These are phyloP conservation scores for Tolypocladium inflatum DNA, from an alignment of 2,329 filamentous ascomycete genomes.

Conservation along the genomic window DNA sequence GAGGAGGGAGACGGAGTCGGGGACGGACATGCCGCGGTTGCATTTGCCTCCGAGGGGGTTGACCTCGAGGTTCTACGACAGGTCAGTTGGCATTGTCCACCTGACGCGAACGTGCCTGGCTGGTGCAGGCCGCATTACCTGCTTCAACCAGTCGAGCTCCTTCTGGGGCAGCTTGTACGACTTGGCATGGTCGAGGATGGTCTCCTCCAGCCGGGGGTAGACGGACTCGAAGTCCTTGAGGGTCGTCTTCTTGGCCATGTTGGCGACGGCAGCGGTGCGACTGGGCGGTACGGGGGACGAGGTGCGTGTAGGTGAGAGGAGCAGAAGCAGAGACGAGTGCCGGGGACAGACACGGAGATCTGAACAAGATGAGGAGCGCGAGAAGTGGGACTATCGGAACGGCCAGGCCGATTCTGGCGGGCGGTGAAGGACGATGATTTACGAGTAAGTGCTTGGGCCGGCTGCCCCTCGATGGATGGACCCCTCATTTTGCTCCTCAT, in stretches of 20 bases:
- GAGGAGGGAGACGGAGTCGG: constrained; percentile 79
- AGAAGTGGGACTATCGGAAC: background rate
- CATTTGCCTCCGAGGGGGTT: constrained; percentile 94
- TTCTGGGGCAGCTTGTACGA: constrained; percentile 75
- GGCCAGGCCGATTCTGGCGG: background rate
- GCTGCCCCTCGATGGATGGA: background rate
- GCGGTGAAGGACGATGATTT: background rate
- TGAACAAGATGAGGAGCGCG: background rate
- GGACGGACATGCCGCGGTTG: constrained; percentile 96
- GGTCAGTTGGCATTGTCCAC: constrained; percentile 30
- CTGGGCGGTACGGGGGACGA: background rate
- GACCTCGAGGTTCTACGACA: constrained; percentile 60
- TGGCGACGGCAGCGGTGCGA: constrained; percentile 9
- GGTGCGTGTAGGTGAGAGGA: background rate
- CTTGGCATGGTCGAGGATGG: constrained; percentile 68
- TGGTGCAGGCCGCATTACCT: constrained; percentile 35
- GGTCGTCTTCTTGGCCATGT: constrained; percentile 62
- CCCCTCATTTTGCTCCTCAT: background rate
- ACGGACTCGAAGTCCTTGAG: constrained; percentile 82
- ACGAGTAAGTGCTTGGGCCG: background rate
- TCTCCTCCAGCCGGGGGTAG: constrained; percentile 77
- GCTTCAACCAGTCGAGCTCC: constrained; percentile 78
- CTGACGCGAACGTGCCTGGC: constrained; percentile 6
- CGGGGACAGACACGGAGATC: background rate
- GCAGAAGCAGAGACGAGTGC: background rate